Evolutionary conservation across 176 grass and related monocot genomes (phyloP).

Genomic region (Cenchrus purpureus): DNA sequence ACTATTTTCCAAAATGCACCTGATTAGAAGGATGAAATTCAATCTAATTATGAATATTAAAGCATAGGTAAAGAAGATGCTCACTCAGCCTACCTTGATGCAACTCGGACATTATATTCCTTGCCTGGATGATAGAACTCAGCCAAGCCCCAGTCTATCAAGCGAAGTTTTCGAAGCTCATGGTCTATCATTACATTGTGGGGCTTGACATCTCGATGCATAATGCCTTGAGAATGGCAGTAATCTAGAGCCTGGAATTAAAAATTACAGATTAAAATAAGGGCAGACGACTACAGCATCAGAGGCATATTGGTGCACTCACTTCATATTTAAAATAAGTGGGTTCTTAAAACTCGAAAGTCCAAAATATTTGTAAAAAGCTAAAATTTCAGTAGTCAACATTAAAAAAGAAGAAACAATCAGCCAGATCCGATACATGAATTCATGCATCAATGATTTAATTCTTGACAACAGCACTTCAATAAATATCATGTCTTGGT

Average conservation of each 20-base stretch:
- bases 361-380: background rate
- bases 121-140: conserved; percentile 97
- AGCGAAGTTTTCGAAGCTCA: conserved; percentile 82
- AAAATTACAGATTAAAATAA: conserved; percentile 3
- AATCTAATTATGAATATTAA: conserved; percentile 10
- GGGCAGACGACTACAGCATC: background rate
- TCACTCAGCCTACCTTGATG: conserved; percentile 67
- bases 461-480: conserved; percentile 3
- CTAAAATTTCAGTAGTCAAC: background rate
- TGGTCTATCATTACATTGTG: conserved; percentile 99
- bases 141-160: conserved; percentile 97
- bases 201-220: conserved; percentile 98
- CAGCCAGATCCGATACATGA: background rate
- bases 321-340: conserved; percentile 9
- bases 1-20: background rate
- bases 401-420: conserved; percentile 7
- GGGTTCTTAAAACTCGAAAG: background rate
- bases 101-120: conserved; percentile 97
- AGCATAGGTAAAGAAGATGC: conserved; percentile 1
- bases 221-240: conserved; percentile 94
- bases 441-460: background rate
- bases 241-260: conserved; percentile 77
- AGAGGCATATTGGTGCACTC: background rate
- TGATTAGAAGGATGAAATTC: conserved; percentile 14
- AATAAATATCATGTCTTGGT: background rate